A percentile compares a stretch with the other conserved stretches of the same genome.
These are phyloP conservation scores for Draba incana DNA, from an alignment of 345 rosid genomes.

Conservation along the genomic window DNA sequence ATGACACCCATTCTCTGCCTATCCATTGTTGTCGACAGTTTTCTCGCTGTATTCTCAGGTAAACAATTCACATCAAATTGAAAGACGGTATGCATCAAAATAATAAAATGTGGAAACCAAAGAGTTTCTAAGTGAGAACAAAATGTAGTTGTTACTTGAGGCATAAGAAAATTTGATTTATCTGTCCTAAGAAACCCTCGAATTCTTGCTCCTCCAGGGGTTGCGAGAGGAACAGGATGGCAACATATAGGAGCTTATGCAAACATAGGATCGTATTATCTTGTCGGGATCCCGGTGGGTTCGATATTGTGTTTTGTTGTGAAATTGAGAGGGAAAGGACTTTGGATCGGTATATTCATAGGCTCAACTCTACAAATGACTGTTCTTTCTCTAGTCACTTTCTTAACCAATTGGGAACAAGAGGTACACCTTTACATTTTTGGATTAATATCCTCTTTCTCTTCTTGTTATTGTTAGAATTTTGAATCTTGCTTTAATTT, in stretches of 20 bases:
- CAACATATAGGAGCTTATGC: constrained; percentile 63
- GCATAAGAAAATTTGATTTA: neutral
- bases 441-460: neutral
- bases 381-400: constrained; percentile 50
- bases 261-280: constrained; percentile 63
- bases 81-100: neutral
- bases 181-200: neutral
- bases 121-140: neutral
- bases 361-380: constrained; percentile 49
- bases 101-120: no score
- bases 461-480: neutral
- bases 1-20: constrained; percentile 44
- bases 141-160: constrained; percentile 8
- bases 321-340: constrained; percentile 53
- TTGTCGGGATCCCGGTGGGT: constrained; percentile 58
- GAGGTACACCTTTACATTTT: constrained; percentile 46
- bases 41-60: constrained; percentile 51
- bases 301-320: constrained; percentile 47
- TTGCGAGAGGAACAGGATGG: constrained; percentile 75
- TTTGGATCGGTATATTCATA: constrained; percentile 56
- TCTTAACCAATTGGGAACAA: constrained; percentile 56
- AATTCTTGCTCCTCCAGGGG: constrained; percentile 42
- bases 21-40: constrained; percentile 44
- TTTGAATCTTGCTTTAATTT: neutral
- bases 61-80: neutral